Evolutionary conservation across 768 basidiomycete genomes (phyloP).

Genomic region (Myochromella boudieri): DNA sequence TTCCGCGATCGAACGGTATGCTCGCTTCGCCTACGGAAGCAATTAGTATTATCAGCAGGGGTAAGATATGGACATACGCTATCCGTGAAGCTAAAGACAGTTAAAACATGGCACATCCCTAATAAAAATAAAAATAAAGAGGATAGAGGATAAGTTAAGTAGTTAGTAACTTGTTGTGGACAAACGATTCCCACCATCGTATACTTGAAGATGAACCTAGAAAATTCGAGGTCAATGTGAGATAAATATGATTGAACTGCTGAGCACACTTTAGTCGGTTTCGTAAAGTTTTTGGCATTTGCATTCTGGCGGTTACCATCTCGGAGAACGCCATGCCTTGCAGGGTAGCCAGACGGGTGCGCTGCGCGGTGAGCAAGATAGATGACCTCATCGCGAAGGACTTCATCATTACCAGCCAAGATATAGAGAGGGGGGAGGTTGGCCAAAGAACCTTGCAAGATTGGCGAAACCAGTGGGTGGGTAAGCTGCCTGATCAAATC

Average conservation of each 20-base stretch:
- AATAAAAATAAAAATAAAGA: neutral
- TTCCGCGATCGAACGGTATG: conserved; percentile 56
- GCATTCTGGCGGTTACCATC: conserved; percentile 47
- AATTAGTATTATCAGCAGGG: neutral
- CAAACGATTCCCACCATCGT: conserved; percentile 51
- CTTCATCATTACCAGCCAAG: conserved; percentile 70
- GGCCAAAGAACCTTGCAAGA: conserved; percentile 69
- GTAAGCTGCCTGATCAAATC: conserved; percentile 57
- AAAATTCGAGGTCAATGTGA: neutral
- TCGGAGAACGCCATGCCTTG: conserved; percentile 50
- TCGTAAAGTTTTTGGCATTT: conserved; percentile 49
- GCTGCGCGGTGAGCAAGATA: conserved; percentile 82
- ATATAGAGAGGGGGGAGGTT: conserved; percentile 78
- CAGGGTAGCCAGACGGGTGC: conserved; percentile 62
- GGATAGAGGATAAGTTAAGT: neutral
- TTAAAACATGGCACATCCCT: conserved; percentile 77
- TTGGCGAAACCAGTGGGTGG: conserved; percentile 73
- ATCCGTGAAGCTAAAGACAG: conserved; percentile 66
- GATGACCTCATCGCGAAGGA: conserved; percentile 75
- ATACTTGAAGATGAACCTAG: conserved; percentile 76
- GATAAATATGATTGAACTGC: neutral
- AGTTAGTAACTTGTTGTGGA: too few relatives aligned
- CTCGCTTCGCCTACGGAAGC: conserved; percentile 49
- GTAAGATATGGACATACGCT: conserved; percentile 37
- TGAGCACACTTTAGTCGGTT: conserved; percentile 46